Percentiles rank a stretch among this genome's conserved stretches.
phyloP scores from a whole-genome alignment of 1,284 basidiomycete genomes.

The Ceratobasidium sp. region DNA sequence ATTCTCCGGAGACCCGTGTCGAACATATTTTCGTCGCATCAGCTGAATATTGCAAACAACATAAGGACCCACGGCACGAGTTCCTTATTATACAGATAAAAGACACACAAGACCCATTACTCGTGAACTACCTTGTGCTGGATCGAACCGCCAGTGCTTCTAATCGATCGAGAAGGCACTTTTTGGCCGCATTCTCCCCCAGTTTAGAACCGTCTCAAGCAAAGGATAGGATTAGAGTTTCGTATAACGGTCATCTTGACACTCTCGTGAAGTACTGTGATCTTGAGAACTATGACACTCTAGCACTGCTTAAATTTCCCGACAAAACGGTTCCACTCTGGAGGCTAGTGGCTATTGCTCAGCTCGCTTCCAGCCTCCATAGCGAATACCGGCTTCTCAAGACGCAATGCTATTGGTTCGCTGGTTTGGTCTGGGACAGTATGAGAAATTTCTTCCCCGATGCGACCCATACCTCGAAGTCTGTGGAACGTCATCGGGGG shows the following conservation, averaged over 20 bases:
- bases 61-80: slow-evolving; percentile 16
- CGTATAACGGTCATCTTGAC: too few species aligned
- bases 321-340: background rate
- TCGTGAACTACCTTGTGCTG: slow-evolving; percentile 1
- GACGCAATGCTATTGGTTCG: slow-evolving; percentile 30
- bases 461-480: background rate
- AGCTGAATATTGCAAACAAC: slow-evolving; percentile 18
- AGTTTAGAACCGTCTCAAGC: too few species aligned
- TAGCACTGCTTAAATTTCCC: too few species aligned
- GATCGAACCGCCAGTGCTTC: background rate
- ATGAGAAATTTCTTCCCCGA: background rate
- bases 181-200: too few species aligned
- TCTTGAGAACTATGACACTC: too few species aligned
- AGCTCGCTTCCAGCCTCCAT: too few species aligned
- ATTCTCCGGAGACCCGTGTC: background rate
- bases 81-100: slow-evolving; percentile 1
- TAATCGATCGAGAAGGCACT: background rate
- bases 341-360: too few species aligned
- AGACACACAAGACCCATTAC: background rate
- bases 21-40: slow-evolving; percentile 22
- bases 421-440: slow-evolving; percentile 24
- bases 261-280: too few species aligned
- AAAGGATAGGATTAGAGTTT: too few species aligned
- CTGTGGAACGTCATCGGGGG: too few species aligned
- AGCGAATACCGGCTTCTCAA: background rate